Evolutionary conservation across 73 alveolate species (phyloP).

Genomic region (Tetrahymena borealis): DNA sequence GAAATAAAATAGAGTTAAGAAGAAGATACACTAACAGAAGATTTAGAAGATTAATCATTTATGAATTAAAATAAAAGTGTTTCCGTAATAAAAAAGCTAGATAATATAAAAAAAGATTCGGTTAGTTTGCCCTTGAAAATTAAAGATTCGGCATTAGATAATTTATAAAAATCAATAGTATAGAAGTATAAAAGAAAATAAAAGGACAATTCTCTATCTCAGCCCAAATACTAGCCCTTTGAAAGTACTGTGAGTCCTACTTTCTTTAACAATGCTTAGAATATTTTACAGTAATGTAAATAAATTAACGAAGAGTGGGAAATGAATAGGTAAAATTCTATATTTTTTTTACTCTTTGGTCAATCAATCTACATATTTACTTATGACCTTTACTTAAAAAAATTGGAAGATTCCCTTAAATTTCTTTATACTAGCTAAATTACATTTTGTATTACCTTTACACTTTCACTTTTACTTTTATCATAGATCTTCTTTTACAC

Average conservation of each 20-base stretch:
- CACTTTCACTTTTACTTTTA: too few species aligned
- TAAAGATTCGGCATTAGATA: neutral
- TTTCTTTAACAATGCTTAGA: neutral
- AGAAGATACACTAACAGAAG: neutral
- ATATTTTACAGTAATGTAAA: neutral
- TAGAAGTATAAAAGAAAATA: neutral
- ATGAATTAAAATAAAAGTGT: neutral
- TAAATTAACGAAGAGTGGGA: neutral
- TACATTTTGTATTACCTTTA: too few species aligned
- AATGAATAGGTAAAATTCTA: neutral
- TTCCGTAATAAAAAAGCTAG: neutral
- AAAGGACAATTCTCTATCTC: neutral
- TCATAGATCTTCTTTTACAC: neutral
- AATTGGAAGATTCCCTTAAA: too few species aligned
- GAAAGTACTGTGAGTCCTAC: neutral
- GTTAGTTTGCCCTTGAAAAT: neutral
- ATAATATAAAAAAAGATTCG: neutral
- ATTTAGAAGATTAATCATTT: neutral
- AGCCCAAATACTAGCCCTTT: neutral
- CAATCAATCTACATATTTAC: too few species aligned
- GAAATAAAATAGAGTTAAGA: neutral
- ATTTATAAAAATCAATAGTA: neutral
- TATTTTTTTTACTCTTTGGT: too few species aligned
- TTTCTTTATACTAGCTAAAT: too few species aligned
- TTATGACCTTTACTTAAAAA: too few species aligned